These are phyloP conservation scores for Ophiostoma quercus DNA, from an alignment of 2,329 filamentous ascomycete genomes.

Conservation along the genomic window DNA sequence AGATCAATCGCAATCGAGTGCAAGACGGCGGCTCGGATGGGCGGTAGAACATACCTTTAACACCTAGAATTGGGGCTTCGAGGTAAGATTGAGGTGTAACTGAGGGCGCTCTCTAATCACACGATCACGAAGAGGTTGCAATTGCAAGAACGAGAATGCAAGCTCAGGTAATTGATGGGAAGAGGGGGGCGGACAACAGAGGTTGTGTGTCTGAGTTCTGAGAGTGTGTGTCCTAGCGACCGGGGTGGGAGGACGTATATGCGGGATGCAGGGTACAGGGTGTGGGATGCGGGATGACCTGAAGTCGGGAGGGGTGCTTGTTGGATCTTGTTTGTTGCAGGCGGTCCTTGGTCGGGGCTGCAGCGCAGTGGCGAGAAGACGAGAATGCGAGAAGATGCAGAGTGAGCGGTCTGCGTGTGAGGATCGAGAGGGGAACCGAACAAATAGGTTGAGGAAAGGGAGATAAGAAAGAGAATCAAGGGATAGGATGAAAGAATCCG, in stretches of 20 bases:
- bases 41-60: background rate
- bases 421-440: background rate
- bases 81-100: too few species aligned
- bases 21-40: background rate
- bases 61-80: background rate
- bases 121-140: background rate
- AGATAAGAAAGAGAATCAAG: background rate
- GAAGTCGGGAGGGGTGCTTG: background rate
- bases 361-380: slow-evolving; percentile 1
- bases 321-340: background rate
- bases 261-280: background rate
- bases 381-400: background rate
- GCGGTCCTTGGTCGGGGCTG: background rate
- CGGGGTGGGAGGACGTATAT: slow-evolving; percentile 3
- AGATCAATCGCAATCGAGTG: background rate
- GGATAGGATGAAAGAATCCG: background rate
- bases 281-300: background rate
- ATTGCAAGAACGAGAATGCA: slow-evolving; percentile 1
- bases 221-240: background rate
- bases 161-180: background rate
- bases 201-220: background rate
- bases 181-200: background rate
- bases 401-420: background rate
- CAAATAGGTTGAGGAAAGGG: background rate
- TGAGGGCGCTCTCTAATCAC: background rate